Base-by-base conservation (phyloP, 495 filamentous ascomycete genomes). In the Neurospora intermedia region DNA sequence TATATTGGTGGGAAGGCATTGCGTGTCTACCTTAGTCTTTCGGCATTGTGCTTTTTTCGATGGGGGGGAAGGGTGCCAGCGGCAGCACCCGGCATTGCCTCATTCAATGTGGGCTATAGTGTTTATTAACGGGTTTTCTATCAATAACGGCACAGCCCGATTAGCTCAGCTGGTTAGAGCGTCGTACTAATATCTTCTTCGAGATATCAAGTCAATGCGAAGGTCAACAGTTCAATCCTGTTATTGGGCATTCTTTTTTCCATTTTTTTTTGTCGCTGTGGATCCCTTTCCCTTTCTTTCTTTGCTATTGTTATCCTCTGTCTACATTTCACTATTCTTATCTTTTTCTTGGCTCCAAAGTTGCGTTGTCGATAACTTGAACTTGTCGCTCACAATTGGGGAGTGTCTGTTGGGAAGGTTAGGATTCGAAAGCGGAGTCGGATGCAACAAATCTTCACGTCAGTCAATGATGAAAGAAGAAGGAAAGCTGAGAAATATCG, bases 91-190 rank as follows among this genome's bases (percentile, higher is more conserved):
- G n/a, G n/a, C n/a, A n/a, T n/a, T n/a, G n/a, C n/a, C n/a, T n/a
- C n/a, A n/a, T n/a, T n/a, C n/a, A n/a, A n/a, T n/a, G n/a, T n/a
- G n/a, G n/a, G n/a, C n/a, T n/a, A 59, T 59, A 59, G 7, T 1
- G 7, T 1, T 1, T 9, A 39, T 1, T 9, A 1, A 0, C 5
- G 7, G 1, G 9, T 1, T 1, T 0, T 0, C 0, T 8, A 39
- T 7, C 39, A 39, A 39, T 39, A 39, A 39, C 39, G 9, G 8
- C 35, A 38, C 35, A 38, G 35, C 35, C 35, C 35, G 35, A 38
- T 38, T 38, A 38, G 35, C 35, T 38, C 35, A 38, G 35, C 35
- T 38, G 35, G 35, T 38, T 38, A 38, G 35, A 38, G 35, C 35
- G 35, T 38, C 35, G 35, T 38, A 38, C 35, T 38, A 38, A 38